A percentile compares a stretch with the other conserved stretches of the same genome.
phyloP scores from a whole-genome alignment of 495 filamentous ascomycete genomes.

The Aspergillus haitiensis region DNA sequence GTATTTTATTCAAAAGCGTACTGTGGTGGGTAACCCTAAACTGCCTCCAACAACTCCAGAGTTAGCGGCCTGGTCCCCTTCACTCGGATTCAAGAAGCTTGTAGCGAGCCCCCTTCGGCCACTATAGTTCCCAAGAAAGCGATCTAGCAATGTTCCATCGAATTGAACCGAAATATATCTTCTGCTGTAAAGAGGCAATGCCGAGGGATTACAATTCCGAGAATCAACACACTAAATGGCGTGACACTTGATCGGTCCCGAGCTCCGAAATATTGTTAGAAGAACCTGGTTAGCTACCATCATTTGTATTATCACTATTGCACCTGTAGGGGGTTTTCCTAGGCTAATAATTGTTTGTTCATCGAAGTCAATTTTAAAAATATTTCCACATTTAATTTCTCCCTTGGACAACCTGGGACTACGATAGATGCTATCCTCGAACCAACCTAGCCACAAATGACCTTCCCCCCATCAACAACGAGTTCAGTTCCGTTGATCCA shows the following conservation, averaged over 20 bases:
- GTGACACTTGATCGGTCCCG: background rate
- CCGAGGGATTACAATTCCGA: background rate
- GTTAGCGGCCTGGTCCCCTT: too few species aligned
- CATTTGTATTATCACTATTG: too few species aligned
- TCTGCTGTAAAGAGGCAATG: background rate
- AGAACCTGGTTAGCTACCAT: too few species aligned
- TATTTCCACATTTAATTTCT: too few species aligned
- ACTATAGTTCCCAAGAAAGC: background rate
- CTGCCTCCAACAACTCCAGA: too few species aligned
- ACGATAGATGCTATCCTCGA: background rate
- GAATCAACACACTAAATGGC: background rate
- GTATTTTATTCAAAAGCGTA: too few species aligned
- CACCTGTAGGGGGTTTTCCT: too few species aligned
- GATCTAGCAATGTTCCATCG: background rate
- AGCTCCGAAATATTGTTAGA: background rate
- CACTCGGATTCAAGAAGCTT: background rate
- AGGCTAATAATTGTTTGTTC: too few species aligned
- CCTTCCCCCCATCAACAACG: constrained; percentile 69
- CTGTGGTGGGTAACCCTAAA: too few species aligned
- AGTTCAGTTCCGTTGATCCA: constrained; percentile 74
- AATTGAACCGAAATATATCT: background rate
- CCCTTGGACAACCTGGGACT: too few species aligned
- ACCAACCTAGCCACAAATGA: background rate
- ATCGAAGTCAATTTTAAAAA: too few species aligned
- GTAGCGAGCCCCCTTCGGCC: background rate